Conservation (phyloP, 345 rosid species). For the sweet orange (Citrus sinensis) region DVS_A1.0 CM039161.1:18082001-18082500, state of each 20-base stretch:
- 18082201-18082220: background rate
- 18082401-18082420: conserved; percentile 83
- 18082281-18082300: conserved; percentile 82
- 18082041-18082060: background rate
- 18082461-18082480: background rate
- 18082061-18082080: conserved; percentile 27
- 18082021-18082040: background rate
- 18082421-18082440: conserved; percentile 55
- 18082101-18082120: conserved; percentile 61
- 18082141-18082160: conserved; percentile 94
- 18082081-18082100: conserved; percentile 64
- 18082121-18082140: conserved; percentile 58
- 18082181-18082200: conserved; percentile 47
- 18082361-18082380: conserved; percentile 72
- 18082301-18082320: conserved; percentile 88
- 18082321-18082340: conserved; percentile 93
- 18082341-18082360: conserved; percentile 81
- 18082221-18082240: background rate
- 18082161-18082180: conserved; percentile 82
- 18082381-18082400: conserved; percentile 65
- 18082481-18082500: background rate
- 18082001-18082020: background rate
- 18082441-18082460: background rate
- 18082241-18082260: background rate
- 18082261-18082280: conserved; percentile 63